Evolutionary conservation across 768 basidiomycete species (phyloP).

Genomic region (Lentinus tigrinus): DNA sequence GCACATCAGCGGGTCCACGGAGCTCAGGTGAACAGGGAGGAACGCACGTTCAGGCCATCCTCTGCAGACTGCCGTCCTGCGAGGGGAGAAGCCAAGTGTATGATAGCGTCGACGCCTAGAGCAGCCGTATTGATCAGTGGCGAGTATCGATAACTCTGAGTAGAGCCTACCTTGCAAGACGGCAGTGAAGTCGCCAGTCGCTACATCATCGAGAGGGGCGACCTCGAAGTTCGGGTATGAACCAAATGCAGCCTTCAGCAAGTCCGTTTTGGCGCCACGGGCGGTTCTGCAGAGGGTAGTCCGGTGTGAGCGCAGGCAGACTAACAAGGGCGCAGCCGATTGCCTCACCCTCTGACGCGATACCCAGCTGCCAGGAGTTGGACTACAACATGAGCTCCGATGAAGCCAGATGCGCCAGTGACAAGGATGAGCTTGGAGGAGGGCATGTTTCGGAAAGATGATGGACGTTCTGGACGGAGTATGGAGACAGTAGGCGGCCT

Average conservation of each 20-base stretch:
- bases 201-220: conserved; percentile 19
- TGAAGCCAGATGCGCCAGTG: conserved; percentile 43
- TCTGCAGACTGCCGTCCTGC: conserved; percentile 9
- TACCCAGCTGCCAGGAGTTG: conserved; percentile 44
- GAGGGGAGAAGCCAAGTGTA: conserved; percentile 16
- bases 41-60: neutral
- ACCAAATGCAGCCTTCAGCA: conserved; percentile 6
- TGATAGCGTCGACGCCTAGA: conserved; percentile 1
- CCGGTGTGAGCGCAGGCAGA: neutral
- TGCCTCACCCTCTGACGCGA: conserved; percentile 42
- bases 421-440: conserved; percentile 26
- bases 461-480: too few species aligned
- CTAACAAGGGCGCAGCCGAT: too few species aligned
- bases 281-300: conserved; percentile 9
- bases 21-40: conserved; percentile 1
- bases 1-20: neutral
- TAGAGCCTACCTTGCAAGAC: conserved; percentile 20
- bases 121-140: neutral
- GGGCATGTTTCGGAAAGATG: too few species aligned
- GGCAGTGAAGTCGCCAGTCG: conserved; percentile 17
- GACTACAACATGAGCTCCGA: conserved; percentile 23
- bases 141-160: neutral
- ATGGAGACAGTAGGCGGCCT: too few species aligned
- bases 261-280: conserved; percentile 16
- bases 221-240: conserved; percentile 17